Evolutionary conservation across 2,329 filamentous ascomycete genomes (phyloP), one percentile per base, ranked within the genome.

Genomic region (Neospermospora avenae): DNA sequence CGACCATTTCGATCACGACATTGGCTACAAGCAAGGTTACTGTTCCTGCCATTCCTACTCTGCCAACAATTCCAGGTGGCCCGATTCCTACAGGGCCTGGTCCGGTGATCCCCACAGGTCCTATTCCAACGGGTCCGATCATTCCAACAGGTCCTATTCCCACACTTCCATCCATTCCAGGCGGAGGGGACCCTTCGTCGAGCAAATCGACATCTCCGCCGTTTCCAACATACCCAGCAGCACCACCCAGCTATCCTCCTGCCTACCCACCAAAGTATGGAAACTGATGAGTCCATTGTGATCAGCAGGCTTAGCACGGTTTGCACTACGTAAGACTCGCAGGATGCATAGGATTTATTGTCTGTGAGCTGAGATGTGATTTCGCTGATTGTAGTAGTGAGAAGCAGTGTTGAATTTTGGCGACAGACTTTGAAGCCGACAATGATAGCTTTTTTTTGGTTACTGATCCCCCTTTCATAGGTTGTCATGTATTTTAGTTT

Each of bases 171-270:
- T 25, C 25, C 20, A 18, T 25, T 54, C 51, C 51, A 41, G 51
- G 51, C 28, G 51, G 34, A 54, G 10, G 16, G 0, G 51, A 22
- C n/a, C 20, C 51, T 3, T 25, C 51, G 28, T 31, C 28, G 22
- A 54, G 35, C 51, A 54, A 42, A 14, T 28, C 51, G 2, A 28
- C 41, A 22, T 41, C 35, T n/a, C 51, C 51, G 28, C 51, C 51
- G 41, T 7, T 41, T 31, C 51, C 39, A 54, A 54, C 51, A 35
- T 54, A 54, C 51, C 51, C 51, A 18, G 34, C 51, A 6, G 31
- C 34, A 6, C 49, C 49, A 52, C 49, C 49, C 10, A 13, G 22
- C 7, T 28, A 28, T 16, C 51, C 51, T 31, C 51, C 35, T 31
- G 44, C 28, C 11, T 37, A 39, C 35, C 48, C 48, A 16, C 35